A percentile compares a stretch with the other conserved stretches of the same genome.
Conservation (phyloP, 345 rosid species). For the Iberis pinnata region DNA sequence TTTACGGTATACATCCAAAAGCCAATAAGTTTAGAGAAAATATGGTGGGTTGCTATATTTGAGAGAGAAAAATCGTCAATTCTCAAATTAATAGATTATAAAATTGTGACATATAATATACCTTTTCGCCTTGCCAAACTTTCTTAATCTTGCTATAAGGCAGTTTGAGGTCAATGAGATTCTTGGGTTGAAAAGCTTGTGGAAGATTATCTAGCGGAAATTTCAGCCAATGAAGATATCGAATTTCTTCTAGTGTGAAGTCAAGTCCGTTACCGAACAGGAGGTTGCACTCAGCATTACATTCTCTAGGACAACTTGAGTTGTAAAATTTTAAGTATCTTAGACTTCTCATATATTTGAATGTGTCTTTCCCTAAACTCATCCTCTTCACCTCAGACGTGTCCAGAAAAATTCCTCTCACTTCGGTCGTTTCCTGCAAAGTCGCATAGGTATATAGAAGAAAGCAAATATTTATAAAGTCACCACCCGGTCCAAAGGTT, state of each 20-base stretch:
- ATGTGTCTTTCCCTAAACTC: not conserved
- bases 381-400: not conserved
- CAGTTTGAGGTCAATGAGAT: constrained; percentile 15
- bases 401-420: constrained; percentile 5
- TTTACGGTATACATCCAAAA: too few species aligned
- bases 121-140: too few species aligned
- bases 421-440: too few species aligned
- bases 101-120: too few species aligned
- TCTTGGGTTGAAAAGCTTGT: not conserved
- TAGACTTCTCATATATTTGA: constrained; percentile 21
- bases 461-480: not conserved
- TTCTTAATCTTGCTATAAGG: not conserved
- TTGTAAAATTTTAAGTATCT: constrained; percentile 17
- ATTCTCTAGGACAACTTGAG: not conserved
- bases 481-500: not conserved
- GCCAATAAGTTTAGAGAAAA: too few species aligned
- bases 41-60: too few species aligned
- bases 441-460: too few species aligned
- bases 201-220: constrained; percentile 4
- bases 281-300: not conserved
- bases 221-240: not conserved
- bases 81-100: too few species aligned
- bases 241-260: constrained; percentile 1
- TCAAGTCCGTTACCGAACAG: constrained; percentile 2
- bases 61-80: too few species aligned